Conservation (phyloP, 2,329 filamentous ascomycete species). For the Incumbomyces delicatus region DNA sequence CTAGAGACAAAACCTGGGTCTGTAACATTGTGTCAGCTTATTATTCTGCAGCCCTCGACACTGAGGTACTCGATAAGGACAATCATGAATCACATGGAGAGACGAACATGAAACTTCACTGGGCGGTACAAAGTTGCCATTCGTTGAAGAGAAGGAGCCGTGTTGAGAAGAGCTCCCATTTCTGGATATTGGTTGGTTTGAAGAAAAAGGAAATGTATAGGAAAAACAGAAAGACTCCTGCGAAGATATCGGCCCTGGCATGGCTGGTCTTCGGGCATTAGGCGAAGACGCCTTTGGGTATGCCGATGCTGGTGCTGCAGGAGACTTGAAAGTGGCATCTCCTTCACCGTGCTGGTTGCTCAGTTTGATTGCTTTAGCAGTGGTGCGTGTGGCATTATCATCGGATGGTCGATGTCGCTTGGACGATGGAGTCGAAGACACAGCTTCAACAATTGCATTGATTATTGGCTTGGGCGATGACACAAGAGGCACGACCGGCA, state of each 20-base stretch:
- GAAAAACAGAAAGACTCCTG: slow-evolving; percentile 3
- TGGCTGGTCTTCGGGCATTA: slow-evolving; percentile 8
- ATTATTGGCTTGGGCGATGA: slow-evolving; percentile 11
- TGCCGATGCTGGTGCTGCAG: slow-evolving; percentile 28
- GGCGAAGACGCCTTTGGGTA: slow-evolving; percentile 22
- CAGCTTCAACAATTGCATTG: background rate
- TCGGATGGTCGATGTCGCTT: background rate
- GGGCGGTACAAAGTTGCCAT: slow-evolving; percentile 44
- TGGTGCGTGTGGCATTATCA: background rate
- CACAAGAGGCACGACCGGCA: slow-evolving; percentile 2
- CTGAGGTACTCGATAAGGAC: slow-evolving; percentile 3
- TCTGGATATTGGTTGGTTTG: slow-evolving; percentile 17
- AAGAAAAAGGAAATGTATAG: background rate
- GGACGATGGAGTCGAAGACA: background rate
- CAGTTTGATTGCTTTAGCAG: background rate
- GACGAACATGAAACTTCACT: slow-evolving; percentile 46
- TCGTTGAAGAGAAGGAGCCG: slow-evolving; percentile 46
- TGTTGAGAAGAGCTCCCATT: slow-evolving; percentile 17
- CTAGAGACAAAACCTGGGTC: slow-evolving; percentile 47
- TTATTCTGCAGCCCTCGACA: too few relatives aligned
- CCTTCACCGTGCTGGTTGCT: slow-evolving; percentile 4
- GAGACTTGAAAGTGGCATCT: slow-evolving; percentile 26
- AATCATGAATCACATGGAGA: slow-evolving; percentile 21
- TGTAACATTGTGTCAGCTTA: slow-evolving; percentile 21
- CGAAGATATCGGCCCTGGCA: slow-evolving; percentile 6